Percentiles rank a stretch among this genome's conserved stretches.
phyloP scores from a whole-genome alignment of 2,329 filamentous ascomycete species.

The Calonectria ilicicola region DNA sequence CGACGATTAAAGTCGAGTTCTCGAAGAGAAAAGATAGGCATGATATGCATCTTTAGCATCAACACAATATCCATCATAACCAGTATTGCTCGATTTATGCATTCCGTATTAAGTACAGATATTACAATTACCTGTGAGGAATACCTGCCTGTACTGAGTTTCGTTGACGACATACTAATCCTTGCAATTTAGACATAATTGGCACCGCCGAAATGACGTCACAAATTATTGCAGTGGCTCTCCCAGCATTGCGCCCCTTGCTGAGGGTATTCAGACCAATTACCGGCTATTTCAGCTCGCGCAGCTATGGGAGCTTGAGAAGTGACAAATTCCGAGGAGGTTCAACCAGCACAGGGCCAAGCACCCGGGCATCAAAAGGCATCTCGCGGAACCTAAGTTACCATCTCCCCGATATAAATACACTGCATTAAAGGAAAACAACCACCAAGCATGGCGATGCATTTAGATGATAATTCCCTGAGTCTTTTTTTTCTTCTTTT shows the following conservation, averaged over 20 bases:
- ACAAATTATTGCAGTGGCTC: neutral
- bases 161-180: neutral
- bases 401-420: neutral
- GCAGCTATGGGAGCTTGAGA: neutral
- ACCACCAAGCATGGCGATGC: no score
- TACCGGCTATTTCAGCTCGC: neutral
- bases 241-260: neutral
- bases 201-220: neutral
- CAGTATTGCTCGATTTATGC: neutral
- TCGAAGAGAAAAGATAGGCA: neutral
- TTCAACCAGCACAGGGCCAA: neutral
- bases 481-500: no score
- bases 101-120: neutral
- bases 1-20: neutral
- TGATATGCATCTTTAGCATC: neutral
- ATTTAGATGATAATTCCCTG: no score
- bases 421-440: no score
- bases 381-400: neutral
- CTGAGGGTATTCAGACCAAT: neutral
- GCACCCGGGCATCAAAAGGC: neutral
- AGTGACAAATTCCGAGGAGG: neutral
- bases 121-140: neutral
- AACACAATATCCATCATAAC: neutral
- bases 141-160: neutral
- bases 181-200: neutral